Evolutionary conservation across 805 yeast genomes (phyloP).

Genomic region (Myxozyma monticola): DNA sequence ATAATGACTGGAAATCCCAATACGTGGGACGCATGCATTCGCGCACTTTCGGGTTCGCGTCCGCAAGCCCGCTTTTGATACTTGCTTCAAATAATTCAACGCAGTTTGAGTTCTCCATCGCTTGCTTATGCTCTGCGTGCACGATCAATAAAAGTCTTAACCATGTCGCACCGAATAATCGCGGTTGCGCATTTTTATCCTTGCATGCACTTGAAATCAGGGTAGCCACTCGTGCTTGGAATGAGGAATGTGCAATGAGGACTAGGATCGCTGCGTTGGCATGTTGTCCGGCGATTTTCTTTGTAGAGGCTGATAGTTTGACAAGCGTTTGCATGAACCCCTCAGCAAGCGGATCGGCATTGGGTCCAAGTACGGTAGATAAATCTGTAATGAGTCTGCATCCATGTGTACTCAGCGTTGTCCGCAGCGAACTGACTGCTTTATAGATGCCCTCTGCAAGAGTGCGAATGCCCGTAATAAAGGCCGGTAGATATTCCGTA

Average conservation of each 20-base stretch:
- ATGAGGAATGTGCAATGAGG: conserved; percentile 49
- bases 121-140: conserved; percentile 44
- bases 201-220: conserved; percentile 53
- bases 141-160: conserved; percentile 60
- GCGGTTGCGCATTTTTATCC: conserved; percentile 72
- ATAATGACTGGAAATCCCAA: conserved; percentile 64
- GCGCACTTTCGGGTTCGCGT: conserved; percentile 78
- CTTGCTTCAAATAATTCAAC: conserved; percentile 52
- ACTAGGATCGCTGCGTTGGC: conserved; percentile 53
- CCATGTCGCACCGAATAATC: conserved; percentile 71
- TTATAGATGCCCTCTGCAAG: conserved; percentile 64
- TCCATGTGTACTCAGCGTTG: conserved; percentile 74
- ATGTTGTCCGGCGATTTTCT: conserved; percentile 60
- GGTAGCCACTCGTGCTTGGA: conserved; percentile 52
- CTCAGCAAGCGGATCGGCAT: conserved; percentile 48
- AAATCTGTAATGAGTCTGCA: conserved; percentile 74
- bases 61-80: conserved; percentile 62
- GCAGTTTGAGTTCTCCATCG: conserved; percentile 39
- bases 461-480: conserved; percentile 42
- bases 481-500: conserved; percentile 39
- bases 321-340: conserved; percentile 49
- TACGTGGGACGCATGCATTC: conserved; percentile 70
- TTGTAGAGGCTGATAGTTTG: conserved; percentile 59
- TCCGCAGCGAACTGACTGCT: conserved; percentile 71
- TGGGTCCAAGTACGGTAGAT: conserved; percentile 32